Base-by-base conservation (phyloP, 176 grass and related monocot species). In the Oryza meyeriana region DNA sequence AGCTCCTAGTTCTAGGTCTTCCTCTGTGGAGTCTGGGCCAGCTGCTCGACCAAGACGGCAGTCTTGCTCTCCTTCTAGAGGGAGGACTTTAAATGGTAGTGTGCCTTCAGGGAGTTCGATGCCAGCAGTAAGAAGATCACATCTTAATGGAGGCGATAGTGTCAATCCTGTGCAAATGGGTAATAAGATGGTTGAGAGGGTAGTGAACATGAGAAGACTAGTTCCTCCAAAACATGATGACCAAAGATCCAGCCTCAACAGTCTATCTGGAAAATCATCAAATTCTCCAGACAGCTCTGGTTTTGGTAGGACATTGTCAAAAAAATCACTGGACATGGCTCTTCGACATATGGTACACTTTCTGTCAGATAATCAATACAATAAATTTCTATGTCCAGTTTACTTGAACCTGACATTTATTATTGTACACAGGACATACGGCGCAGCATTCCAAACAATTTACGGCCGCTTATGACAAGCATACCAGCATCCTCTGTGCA, bases 251-350 rank as follows among this genome's bases (percentile, higher is more conserved):
- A 87, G 55, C 59, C 83, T 93, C 24, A 88, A 84, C 28, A 86
- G 85, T 74, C 47, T 91, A 1, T 85, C 85, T 11, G 88, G 90
- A 45, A 95, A 93, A 79, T 89, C 91, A 55, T 89, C 91, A 77
- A 79, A 89, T 78, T 93, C 92, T 63, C 95, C 92, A 65, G 92
- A 98, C 80, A 92, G 89, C 34, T 79, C 83, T 58, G 96, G 96
- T 74, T 98, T 98, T 6, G 96, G 93, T 29, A 90, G 96, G 74
- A 78, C 89, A 75, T 35, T 98, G 57, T 98, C 96, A 59, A 98
- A 98, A 47, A 98, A 98, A 82, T 98, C 96, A 55, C 77, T 98
- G 24, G 96, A 98, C 76, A 95, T 98, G 96, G 96, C 96, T 61
- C 82, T 98, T 84, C 81, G 96, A 77, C 96, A 98, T 89, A 95